These are phyloP conservation scores for Apostasia ramifera DNA, from an alignment of 106 monocot genomes.

Conservation along the genomic window DNA sequence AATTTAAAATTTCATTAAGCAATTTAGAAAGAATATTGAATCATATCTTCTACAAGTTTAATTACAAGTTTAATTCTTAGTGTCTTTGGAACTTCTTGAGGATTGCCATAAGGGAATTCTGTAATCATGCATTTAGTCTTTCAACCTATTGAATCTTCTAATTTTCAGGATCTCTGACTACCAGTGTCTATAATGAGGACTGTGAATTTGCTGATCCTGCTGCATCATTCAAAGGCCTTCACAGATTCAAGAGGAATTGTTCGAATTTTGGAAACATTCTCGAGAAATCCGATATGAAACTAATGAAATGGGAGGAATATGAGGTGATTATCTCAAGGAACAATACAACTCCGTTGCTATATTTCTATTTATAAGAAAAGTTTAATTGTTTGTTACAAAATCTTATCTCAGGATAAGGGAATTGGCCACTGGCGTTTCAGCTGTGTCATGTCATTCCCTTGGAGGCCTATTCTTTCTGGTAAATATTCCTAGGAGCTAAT, in stretches of 20 bases:
- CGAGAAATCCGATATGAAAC: constrained; percentile 83
- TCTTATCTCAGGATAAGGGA: constrained; percentile 65
- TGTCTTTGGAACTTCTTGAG: no score
- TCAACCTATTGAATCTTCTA: background rate
- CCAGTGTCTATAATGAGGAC: constrained; percentile 73
- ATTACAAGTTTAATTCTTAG: no score
- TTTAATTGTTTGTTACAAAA: background rate
- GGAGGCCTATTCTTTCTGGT: constrained; percentile 99
- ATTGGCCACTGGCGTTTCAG: constrained; percentile 94
- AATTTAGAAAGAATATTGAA: no score
- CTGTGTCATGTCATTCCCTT: constrained; percentile 92
- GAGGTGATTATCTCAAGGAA: constrained; percentile 30
- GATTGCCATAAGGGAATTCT: no score
- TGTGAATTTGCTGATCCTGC: constrained; percentile 99
- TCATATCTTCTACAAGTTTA: no score
- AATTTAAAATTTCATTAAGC: no score
- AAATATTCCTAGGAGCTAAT: background rate
- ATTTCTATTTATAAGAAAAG: background rate
- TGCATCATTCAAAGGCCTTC: constrained; percentile 84
- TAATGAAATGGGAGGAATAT: constrained; percentile 90
- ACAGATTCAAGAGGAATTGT: constrained; percentile 78
- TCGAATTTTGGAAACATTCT: constrained; percentile 86
- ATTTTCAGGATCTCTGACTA: constrained; percentile 68
- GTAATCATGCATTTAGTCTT: no score
- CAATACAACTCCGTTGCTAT: background rate